Base-by-base conservation (phyloP, 306 rosid species). In the Fragaria iinumae region DNA sequence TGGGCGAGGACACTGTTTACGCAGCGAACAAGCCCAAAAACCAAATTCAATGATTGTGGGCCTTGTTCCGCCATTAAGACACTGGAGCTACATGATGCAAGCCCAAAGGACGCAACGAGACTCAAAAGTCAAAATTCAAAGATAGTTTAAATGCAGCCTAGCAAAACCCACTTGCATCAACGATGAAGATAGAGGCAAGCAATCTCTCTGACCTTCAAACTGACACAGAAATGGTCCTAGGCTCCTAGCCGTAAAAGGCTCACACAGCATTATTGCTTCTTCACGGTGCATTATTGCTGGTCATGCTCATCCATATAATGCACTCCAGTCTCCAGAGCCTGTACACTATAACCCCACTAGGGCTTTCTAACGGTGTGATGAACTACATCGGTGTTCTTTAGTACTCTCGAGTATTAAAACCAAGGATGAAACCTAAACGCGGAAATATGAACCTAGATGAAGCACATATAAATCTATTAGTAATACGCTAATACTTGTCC, bases 221-320 rank as follows among this genome's bases (percentile, higher is more conserved):
- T 55, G 50, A 23, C 65, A 60, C 18, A 7, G 41, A 32, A 32
- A 29, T 47, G 12, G 62, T 25, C 71, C 78, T 48, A 4, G 57
- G 12, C 53, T 25, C 71, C 78, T 48, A 4, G 57, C 67, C 43
- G 14, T 25, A 3, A 8, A 29, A 63, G 43, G 43, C 68, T 63
- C 68, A 63, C 43, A 62, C 0, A 14, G 67, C 67, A 29, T 62
- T 62, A 62, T 62, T 62, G 67, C n/a, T 29, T 27, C n/a, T 62
- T 62, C 67, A 5, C 20, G 1, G 10, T 29, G 84, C 87, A 88
- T 84, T 88, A 88, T 88, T 86, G 89, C 78, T 69, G 70, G 16
- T 79, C 82, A 86, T 80, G 67, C 20, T 79, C 83, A 84, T 80
- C 76, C 81, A 86, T 41, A 72, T 80, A 76, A 84, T 82, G 86